phyloP scores from a whole-genome alignment of 2,329 filamentous ascomycete species.

The Xylaria sp. region DNA sequence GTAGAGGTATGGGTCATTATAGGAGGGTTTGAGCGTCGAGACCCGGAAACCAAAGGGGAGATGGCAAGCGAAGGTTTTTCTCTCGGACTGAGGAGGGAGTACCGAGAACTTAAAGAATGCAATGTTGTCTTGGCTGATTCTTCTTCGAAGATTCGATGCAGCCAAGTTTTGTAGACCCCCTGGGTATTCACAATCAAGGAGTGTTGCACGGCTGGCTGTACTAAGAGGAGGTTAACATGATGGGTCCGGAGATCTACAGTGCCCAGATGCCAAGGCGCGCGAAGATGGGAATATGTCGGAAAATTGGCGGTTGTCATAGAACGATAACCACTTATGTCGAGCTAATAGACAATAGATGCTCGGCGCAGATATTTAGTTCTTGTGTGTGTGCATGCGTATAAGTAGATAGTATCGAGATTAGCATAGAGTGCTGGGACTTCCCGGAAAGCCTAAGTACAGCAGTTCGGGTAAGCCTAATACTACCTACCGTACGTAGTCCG shows the following conservation, averaged over 20 bases:
- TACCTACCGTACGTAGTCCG: not conserved
- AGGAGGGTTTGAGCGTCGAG: not conserved
- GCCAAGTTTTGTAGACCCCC: constrained; percentile 35
- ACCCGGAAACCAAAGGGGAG: constrained; percentile 3
- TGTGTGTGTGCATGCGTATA: not conserved
- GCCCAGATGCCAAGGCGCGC: constrained; percentile 33
- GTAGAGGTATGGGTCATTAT: not conserved
- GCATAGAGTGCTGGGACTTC: not conserved
- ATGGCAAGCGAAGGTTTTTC: not conserved
- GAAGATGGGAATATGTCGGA: constrained; percentile 19
- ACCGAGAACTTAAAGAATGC: constrained; percentile 34
- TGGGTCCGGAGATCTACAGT: constrained; percentile 31
- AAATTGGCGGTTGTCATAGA: constrained; percentile 17
- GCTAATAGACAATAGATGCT: constrained; percentile 17
- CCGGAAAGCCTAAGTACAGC: not conserved
- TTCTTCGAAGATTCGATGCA: constrained; percentile 47
- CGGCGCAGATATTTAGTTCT: constrained; percentile 1
- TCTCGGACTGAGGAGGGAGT: constrained; percentile 17
- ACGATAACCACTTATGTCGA: constrained; percentile 10
- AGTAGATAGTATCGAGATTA: not conserved
- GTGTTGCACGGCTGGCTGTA: constrained; percentile 31
- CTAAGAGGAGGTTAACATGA: constrained; percentile 21
- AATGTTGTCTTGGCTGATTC: constrained; percentile 40
- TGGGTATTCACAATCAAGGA: constrained; percentile 21
- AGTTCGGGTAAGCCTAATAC: not conserved